Evolutionary conservation across 352 stramenopile species (phyloP), one percentile per base, ranked within the genome.

Genomic region (Thalassiosira delicatula): DNA sequence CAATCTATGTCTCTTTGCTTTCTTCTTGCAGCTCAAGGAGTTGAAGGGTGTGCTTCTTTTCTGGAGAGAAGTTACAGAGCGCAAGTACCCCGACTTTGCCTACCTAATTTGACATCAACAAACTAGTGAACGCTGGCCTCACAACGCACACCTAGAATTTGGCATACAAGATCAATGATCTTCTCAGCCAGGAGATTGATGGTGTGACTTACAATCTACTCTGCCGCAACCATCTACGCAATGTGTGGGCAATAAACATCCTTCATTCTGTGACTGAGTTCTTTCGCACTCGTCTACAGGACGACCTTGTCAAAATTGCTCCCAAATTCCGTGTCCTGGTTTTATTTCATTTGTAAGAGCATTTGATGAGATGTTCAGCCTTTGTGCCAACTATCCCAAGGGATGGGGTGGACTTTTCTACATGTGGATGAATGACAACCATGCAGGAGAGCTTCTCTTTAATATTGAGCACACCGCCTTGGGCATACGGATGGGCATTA

Each of bases 331-430:
- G 67, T 25, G 25, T 75, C 2, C 44, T 30, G 66, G 44, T 35
- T 67, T 75, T 21, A 42, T 30, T 65, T 40, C 37, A 12, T 68
- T 68, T 68, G 33, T 35, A 37, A 11, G 59, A 5, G 62, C 35
- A 60, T 59, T 72, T 35, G 25, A 71, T 23, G 71, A 63, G 27
- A 44, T 57, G 30, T 79, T 71, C 27, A 68, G 46, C 42, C 59
- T 79, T 0, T 44, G 29, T 46, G 23, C 25, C 8, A 79, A 65
- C 35, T 79, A 79, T 79, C 56, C 70, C 4, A 79, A 79, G 49
- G 70, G 70, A 42, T 37, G 65, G 23, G 59, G 70, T 11, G 70
- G 30, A 53, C 4, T 56, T 3, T 79, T 78, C 57, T n/a, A 21
- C 7, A 37, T 63, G 23, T 78, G 56, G 56, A 62, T 70, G 70